These are phyloP conservation scores for Amyloporia xantha DNA, from an alignment of 768 basidiomycete genomes.

Conservation along the genomic window DNA sequence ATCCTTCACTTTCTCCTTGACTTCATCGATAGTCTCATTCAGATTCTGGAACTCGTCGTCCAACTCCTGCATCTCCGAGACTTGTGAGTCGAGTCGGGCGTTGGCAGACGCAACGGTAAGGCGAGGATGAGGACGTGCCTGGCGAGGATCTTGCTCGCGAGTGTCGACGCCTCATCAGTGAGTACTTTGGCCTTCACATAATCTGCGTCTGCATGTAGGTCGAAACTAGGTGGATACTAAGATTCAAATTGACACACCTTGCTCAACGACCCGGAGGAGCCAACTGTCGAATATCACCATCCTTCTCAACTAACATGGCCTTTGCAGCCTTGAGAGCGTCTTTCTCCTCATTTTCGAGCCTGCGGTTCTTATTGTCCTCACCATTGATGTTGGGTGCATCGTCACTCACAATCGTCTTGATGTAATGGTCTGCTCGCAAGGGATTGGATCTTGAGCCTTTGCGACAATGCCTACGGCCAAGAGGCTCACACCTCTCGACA, in stretches of 20 bases:
- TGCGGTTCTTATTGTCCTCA: constrained; percentile 68
- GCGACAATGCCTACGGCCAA: constrained; percentile 60
- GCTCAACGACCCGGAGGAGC: constrained; percentile 65
- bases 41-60: constrained; percentile 56
- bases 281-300: constrained; percentile 53
- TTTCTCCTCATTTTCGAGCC: constrained; percentile 55
- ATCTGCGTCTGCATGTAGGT: constrained; percentile 33
- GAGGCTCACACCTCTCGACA: no score
- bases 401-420: constrained; percentile 80
- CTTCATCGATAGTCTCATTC: constrained; percentile 41
- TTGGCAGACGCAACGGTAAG: constrained; percentile 72
- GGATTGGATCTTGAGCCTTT: constrained; percentile 85
- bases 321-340: constrained; percentile 60
- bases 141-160: constrained; percentile 77
- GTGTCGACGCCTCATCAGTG: constrained; percentile 46
- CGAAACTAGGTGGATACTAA: no score
- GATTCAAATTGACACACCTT: constrained; percentile 36
- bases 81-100: constrained; percentile 65
- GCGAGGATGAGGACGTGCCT: constrained; percentile 73
- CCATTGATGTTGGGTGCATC: constrained; percentile 76
- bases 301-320: constrained; percentile 49
- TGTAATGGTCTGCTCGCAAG: constrained; percentile 84
- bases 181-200: constrained; percentile 49
- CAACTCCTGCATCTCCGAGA: constrained; percentile 69
- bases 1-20: constrained; percentile 57